Evolutionary conservation across 2,329 filamentous ascomycete species (phyloP).

Genomic region (Delphinella strobiligena): DNA sequence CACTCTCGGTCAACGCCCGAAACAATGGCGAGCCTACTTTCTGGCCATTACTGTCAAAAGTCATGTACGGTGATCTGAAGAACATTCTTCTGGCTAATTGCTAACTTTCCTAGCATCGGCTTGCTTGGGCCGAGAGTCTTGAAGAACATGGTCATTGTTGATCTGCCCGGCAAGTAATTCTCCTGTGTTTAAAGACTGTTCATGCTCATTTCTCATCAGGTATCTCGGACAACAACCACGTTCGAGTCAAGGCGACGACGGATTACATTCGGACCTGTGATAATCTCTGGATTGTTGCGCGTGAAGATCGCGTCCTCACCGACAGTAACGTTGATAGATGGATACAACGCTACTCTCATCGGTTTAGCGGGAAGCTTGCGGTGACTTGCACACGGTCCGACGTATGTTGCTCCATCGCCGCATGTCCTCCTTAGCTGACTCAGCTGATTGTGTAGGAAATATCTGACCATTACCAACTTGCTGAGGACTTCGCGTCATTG

Average conservation of each 20-base stretch:
- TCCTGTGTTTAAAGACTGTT: neutral
- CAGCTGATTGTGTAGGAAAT: too few species aligned
- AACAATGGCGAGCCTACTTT: neutral
- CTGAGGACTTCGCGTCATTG: too few species aligned
- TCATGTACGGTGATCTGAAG: neutral
- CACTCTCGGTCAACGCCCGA: neutral
- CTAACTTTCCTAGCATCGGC: neutral
- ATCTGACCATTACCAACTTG: too few species aligned
- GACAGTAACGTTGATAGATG: slow-evolving; percentile 10
- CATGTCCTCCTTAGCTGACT: too few species aligned
- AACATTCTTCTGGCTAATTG: neutral
- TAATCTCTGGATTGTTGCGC: slow-evolving; percentile 13
- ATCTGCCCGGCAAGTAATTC: slow-evolving; percentile 14
- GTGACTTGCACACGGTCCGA: too few species aligned
- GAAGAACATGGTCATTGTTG: slow-evolving; percentile 12
- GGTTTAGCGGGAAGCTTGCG: too few species aligned
- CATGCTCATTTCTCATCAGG: slow-evolving; percentile 2
- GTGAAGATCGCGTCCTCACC: slow-evolving; percentile 11
- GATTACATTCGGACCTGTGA: slow-evolving; percentile 14
- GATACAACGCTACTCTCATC: too few species aligned
- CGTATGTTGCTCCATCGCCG: too few species aligned
- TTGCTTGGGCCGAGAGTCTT: slow-evolving; percentile 8
- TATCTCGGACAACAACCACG: slow-evolving; percentile 14
- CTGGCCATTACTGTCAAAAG: neutral
- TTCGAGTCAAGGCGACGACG: slow-evolving; percentile 11